These are phyloP conservation scores for Chloris gayana DNA, from an alignment of 176 grass and related monocot genomes.

Conservation along the genomic window DNA sequence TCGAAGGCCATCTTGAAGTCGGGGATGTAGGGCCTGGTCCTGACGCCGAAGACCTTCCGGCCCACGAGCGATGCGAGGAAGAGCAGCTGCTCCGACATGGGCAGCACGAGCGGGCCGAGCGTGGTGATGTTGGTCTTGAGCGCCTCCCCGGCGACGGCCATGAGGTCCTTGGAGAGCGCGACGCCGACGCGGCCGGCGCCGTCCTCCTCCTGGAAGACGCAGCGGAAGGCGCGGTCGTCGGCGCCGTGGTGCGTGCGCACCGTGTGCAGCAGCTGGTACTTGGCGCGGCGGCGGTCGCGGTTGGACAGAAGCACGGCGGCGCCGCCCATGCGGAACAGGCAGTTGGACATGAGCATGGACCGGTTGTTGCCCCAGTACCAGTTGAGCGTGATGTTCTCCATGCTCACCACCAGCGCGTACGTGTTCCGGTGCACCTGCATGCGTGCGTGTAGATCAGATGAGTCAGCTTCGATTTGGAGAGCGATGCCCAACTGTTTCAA, in stretches of 20 bases:
- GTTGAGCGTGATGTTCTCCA: slow-evolving; percentile 97
- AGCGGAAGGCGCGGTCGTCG: slow-evolving; percentile 61
- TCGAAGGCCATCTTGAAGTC: slow-evolving; percentile 98
- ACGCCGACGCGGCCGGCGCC: slow-evolving; percentile 48
- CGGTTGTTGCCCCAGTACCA: slow-evolving; percentile 96
- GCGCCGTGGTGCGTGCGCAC: slow-evolving; percentile 78
- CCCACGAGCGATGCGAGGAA: slow-evolving; percentile 57
- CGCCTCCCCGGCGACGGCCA: slow-evolving; percentile 78
- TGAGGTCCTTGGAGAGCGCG: slow-evolving; percentile 80
- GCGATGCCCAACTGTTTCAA: neutral
- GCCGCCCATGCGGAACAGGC: slow-evolving; percentile 96
- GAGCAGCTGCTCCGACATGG: slow-evolving; percentile 85
- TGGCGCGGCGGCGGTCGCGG: slow-evolving; percentile 48
- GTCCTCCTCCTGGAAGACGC: slow-evolving; percentile 94
- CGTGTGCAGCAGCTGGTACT: slow-evolving; percentile 89
- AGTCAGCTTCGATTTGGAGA: neutral
- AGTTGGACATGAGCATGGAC: slow-evolving; percentile 95
- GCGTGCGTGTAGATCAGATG: neutral
- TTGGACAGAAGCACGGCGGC: slow-evolving; percentile 81
- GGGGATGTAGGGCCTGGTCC: slow-evolving; percentile 64
- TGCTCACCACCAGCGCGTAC: slow-evolving; percentile 94
- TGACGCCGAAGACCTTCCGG: slow-evolving; percentile 50
- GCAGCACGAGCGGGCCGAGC: slow-evolving; percentile 76
- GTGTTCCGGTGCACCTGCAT: slow-evolving; percentile 75
- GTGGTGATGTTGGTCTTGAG: slow-evolving; percentile 90